A percentile compares a stretch with the other conserved stretches of the same genome.
These are phyloP conservation scores for Lachnellula cervina DNA, from an alignment of 2,329 filamentous ascomycete species.

Conservation along the genomic window DNA sequence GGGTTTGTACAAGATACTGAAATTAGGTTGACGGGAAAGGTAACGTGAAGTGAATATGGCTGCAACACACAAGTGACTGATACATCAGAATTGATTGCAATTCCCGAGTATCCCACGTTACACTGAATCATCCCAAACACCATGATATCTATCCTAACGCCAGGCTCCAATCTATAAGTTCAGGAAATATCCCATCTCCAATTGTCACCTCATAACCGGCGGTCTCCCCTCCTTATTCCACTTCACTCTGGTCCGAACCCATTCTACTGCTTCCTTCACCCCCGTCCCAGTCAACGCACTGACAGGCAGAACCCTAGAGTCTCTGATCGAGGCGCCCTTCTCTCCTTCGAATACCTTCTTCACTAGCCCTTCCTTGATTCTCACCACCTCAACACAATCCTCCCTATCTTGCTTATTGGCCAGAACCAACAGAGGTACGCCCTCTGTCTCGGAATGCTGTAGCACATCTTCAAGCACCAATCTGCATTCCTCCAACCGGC, in stretches of 20 bases:
- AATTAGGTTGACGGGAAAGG: constrained; percentile 19
- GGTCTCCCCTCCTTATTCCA: constrained; percentile 95
- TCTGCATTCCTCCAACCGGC: constrained; percentile 80
- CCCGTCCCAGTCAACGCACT: constrained; percentile 85
- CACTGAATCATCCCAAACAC: constrained; percentile 1
- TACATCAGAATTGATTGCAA: not conserved
- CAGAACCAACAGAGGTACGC: constrained; percentile 84
- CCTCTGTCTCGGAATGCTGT: constrained; percentile 79
- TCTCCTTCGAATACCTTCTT: constrained; percentile 94
- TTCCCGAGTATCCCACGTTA: not conserved
- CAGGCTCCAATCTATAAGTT: constrained; percentile 16
- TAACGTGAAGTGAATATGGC: constrained; percentile 1
- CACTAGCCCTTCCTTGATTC: constrained; percentile 94
- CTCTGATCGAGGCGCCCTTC: constrained; percentile 77
- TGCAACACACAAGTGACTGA: not conserved
- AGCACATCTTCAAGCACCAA: constrained; percentile 87
- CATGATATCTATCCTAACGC: constrained; percentile 17
- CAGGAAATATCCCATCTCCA: not conserved
- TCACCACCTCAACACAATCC: constrained; percentile 94
- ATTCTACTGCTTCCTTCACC: constrained; percentile 93
- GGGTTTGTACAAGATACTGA: constrained; percentile 24
- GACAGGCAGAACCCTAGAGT: constrained; percentile 85
- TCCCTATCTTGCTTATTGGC: constrained; percentile 98
- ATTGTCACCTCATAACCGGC: constrained; percentile 76
- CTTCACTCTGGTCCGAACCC: constrained; percentile 84